These are phyloP conservation scores for Eimeria acervulina DNA, from an alignment of 169 alveolate species.

Conservation along the genomic window DNA sequence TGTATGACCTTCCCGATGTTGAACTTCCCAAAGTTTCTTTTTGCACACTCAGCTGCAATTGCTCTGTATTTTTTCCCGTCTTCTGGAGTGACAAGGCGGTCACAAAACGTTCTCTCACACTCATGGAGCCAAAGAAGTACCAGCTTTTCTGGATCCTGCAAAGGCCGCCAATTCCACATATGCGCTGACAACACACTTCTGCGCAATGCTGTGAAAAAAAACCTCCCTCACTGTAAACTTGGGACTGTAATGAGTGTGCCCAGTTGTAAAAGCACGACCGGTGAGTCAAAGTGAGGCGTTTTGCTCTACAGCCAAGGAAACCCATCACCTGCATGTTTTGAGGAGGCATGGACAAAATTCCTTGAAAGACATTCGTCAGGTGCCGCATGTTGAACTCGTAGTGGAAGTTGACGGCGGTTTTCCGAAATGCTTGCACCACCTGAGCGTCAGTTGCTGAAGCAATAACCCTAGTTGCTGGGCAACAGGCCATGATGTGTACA, in stretches of 20 bases:
- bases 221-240: not conserved
- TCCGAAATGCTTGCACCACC: constrained; percentile 91
- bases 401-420: constrained; percentile 98
- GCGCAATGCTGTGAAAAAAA: not conserved
- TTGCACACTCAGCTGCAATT: constrained; percentile 94
- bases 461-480: not conserved
- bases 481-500: not conserved
- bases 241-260: not conserved
- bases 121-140: constrained; percentile 97
- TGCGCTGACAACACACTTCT: not conserved
- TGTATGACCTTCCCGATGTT: constrained; percentile 93
- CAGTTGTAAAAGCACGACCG: not conserved
- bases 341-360: constrained; percentile 95
- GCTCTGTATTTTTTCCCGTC: constrained; percentile 93
- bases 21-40: constrained; percentile 95
- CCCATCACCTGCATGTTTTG: constrained; percentile 87
- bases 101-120: constrained; percentile 97
- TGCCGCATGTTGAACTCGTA: constrained; percentile 97
- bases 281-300: not conserved
- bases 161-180: not conserved
- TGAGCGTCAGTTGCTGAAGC: not conserved
- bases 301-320: not conserved
- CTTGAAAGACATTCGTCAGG: constrained; percentile 96
- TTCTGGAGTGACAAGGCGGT: constrained; percentile 93
- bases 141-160: constrained; percentile 95